A percentile compares a stretch with the other conserved stretches of the same genome.
Evolutionary conservation across 768 basidiomycete genomes (phyloP).

Genomic region (Russula vinacea): DNA sequence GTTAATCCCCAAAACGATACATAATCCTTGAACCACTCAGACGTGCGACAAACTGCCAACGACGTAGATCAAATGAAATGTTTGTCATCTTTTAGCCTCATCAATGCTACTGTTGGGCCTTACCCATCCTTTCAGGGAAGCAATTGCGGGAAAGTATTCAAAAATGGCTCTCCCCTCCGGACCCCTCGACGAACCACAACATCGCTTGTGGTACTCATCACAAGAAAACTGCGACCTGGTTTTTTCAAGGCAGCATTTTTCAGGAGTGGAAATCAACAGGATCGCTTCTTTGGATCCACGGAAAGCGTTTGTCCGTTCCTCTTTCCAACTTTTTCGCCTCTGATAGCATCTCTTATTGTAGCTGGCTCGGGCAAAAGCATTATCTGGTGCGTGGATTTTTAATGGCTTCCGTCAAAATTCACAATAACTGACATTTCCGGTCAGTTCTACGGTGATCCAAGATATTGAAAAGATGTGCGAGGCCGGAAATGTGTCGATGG

Average conservation of each 20-base stretch:
- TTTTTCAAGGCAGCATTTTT: neutral
- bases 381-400: constrained; percentile 7
- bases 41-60: neutral
- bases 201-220: neutral
- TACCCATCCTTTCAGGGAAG: neutral
- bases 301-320: constrained; percentile 7
- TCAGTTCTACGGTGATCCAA: constrained; percentile 11
- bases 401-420: neutral
- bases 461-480: neutral
- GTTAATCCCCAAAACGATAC: no score
- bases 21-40: neutral
- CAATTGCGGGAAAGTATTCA: neutral
- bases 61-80: neutral
- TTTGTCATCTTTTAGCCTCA: neutral
- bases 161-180: constrained; percentile 14
- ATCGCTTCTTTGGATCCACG: constrained; percentile 7
- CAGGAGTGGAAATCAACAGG: neutral
- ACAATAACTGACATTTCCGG: neutral
- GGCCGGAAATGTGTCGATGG: neutral
- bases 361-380: constrained; percentile 16
- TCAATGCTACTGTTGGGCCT: neutral
- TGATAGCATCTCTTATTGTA: neutral
- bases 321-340: no score
- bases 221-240: neutral
- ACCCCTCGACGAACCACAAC: constrained; percentile 12